Base-by-base conservation (phyloP, 169 alveolate species). In the Hepatocystis sp. region DNA sequence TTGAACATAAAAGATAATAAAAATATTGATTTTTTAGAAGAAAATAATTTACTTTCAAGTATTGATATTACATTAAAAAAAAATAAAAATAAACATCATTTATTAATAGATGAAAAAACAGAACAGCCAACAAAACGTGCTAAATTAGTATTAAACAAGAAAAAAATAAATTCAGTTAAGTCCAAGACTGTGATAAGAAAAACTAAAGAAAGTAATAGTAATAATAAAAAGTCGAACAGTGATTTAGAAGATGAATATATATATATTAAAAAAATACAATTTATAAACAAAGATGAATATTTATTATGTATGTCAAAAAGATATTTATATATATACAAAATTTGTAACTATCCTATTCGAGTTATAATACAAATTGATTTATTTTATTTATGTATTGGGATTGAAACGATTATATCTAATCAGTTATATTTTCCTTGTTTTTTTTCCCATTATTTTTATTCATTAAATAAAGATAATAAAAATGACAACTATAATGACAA, bases 391-490 rank as follows among this genome's bases (percentile, higher is more conserved):
- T 71, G 86, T 64, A 40, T 56, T 42, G 86, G 86, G 30, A 56
- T 71, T 49, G 86, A 71, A 49, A 71, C 86, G 17, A 49, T 71
- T 27, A 71, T 71, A 28, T 71, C 86, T 0, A 8, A 58, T 13
- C 25, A 71, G 46, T 51, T 71, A 5, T 71, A 58, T 71, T 71
- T 71, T 11, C 86, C 86, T 8, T 71, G 86, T 49, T 71, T 71
- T n/a, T 71, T 71, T 71, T 71, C 86, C 10, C 78, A 71, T 17
- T 71, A 71, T 58, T 71, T 71, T 71, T 71, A 71, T 46, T 47
- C 47, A 42, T 19, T 71, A 27, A 36, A 51, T 58, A 71, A 71
- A 13, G 53, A 42, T 58, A 71, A 71, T 56, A 66, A 71, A 46
- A 4, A 58, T 44, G 13, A 52, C 34, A 27, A 46, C 0, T 11